These are phyloP conservation scores for Cutaneotrichosporon sp. DNA, from an alignment of 1,284 basidiomycete genomes.

Conservation along the genomic window DNA sequence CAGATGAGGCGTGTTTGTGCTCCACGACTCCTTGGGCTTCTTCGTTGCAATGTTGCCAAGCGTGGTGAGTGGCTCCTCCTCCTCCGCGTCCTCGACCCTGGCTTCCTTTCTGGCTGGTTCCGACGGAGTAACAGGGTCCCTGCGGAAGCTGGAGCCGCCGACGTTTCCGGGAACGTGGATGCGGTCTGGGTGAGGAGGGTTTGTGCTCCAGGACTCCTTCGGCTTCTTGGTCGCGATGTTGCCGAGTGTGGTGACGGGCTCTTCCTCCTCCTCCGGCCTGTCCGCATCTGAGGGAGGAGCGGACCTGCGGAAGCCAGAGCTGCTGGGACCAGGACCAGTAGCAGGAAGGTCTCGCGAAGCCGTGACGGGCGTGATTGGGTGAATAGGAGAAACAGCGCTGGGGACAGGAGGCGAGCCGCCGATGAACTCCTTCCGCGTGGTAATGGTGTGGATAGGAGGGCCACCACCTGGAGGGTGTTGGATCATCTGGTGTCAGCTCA, in stretches of 20 bases:
- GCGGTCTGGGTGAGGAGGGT: slow-evolving; percentile 7
- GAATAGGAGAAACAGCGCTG: neutral
- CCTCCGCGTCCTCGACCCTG: no score
- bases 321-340: neutral
- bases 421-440: neutral
- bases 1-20: neutral
- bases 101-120: no score
- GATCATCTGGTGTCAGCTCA: slow-evolving; percentile 10
- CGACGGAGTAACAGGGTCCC: neutral
- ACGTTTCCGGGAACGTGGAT: no score
- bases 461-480: neutral
- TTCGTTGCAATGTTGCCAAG: neutral
- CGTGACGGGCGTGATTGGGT: neutral
- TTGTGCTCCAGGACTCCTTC: slow-evolving; percentile 27
- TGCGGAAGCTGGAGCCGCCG: no score
- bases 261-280: neutral
- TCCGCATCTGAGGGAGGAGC: no score
- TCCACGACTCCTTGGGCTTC: neutral
- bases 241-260: slow-evolving; percentile 1
- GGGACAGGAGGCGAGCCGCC: neutral
- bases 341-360: no score
- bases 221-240: neutral
- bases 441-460: neutral
- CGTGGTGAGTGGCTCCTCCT: neutral
- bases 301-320: neutral